Evolutionary conservation across 495 filamentous ascomycete species (phyloP), one percentile per base, ranked within the genome.

Genomic region (Oleoguttula mirabilis): DNA sequence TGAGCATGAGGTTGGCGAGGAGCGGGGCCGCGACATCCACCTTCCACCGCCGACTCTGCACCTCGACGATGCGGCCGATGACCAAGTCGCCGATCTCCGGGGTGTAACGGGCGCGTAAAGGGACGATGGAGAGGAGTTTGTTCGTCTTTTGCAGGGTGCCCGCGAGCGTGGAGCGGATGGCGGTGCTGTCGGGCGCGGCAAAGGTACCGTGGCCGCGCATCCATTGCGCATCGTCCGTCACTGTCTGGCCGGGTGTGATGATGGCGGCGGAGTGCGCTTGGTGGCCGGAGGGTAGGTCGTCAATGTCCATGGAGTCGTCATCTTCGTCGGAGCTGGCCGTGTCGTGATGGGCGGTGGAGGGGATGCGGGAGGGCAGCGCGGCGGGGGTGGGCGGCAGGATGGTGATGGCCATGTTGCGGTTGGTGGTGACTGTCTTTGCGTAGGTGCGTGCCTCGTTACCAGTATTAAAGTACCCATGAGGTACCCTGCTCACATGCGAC

Each of bases 1-100:
- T 78, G 4, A 98, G 72, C 4, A 85, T 86, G 0, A 98, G 73
- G 16, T 76, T 67, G 0, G 88, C 88, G 1, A 93, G 77, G 25
- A 88, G 72, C 0, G 85, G 79, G 15, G 81, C 79, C 37, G 82
- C 80, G 33, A 98, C 79, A 57, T 98, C 92, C 48, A 96, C 88
- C 47, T 80, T 82, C 90, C 90, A 98, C 21, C 88, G 79, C 58
- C 77, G 76, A 5, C 79, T 73, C 55, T 94, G 86, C 12, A 96
- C 90, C 56, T 88, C 82, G 47, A 88, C 76, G 50, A 98, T 94
- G 44, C 90, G 79, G 28, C 90, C 92, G 4, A 98, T 79, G 3
- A 98, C 84, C 2, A 96, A 70, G 62, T 98, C 90, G 44, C 90
- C 90, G 47, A 98, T 93, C 60, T 94, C 86, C 21, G 90, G 90